Conservation (phyloP, 768 basidiomycete species). For the Tulasnella sp. region DNA sequence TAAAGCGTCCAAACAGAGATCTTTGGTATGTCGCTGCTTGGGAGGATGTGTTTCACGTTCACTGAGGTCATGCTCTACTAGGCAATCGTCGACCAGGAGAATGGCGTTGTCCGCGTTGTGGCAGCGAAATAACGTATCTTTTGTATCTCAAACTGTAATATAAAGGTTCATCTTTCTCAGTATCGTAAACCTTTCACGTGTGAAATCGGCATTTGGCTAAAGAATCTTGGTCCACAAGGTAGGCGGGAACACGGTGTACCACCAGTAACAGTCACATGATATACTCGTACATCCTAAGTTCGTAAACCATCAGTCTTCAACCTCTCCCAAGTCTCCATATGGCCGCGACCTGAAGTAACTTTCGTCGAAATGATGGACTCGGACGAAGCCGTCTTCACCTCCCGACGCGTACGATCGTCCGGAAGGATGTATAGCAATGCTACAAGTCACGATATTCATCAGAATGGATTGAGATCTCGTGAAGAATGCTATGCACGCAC, state of each 20-base stretch:
- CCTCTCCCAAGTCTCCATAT: conserved; percentile 73
- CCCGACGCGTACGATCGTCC: conserved; percentile 88
- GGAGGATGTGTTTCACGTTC: neutral
- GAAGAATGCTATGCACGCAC: conserved; percentile 38
- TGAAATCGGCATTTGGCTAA: too few species aligned
- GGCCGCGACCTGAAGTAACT: conserved; percentile 86
- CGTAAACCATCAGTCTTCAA: conserved; percentile 32
- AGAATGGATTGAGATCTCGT: neutral
- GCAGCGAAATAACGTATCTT: neutral
- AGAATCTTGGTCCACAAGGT: too few species aligned
- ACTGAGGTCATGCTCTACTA: neutral
- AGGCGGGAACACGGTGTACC: too few species aligned
- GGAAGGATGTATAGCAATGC: conserved; percentile 84
- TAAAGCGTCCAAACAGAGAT: neutral
- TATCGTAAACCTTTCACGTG: neutral
- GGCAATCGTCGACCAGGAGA: neutral
- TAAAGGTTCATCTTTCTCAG: neutral
- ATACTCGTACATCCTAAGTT: neutral
- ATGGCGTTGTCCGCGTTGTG: neutral
- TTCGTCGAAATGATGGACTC: conserved; percentile 89
- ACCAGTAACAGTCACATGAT: too few species aligned
- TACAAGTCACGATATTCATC: conserved; percentile 23
- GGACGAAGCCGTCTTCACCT: conserved; percentile 91
- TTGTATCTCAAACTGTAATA: neutral
- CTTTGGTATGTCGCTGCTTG: neutral